Conservation (phyloP, 2,329 filamentous ascomycete genomes). For the Aureobasidium zeae region DNA sequence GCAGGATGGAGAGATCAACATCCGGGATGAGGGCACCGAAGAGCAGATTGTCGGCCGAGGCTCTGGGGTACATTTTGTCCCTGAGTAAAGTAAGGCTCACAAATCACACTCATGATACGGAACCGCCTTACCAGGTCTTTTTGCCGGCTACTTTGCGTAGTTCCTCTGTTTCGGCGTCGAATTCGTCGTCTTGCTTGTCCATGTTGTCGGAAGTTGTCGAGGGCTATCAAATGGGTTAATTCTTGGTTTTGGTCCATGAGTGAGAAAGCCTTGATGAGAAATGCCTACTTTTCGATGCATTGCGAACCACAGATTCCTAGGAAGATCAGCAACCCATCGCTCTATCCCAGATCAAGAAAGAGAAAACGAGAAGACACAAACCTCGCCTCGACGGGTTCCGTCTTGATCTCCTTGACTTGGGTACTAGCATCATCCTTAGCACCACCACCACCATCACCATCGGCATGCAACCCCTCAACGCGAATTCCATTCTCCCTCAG, state of each 20-base stretch:
- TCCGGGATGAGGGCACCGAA: conserved; percentile 39
- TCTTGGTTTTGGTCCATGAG: conserved; percentile 17
- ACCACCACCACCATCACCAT: neutral
- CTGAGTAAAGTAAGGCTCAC: too few species aligned
- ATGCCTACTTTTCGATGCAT: conserved; percentile 37
- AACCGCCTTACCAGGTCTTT: conserved; percentile 41
- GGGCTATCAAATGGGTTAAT: too few species aligned
- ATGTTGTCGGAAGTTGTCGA: too few species aligned
- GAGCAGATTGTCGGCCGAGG: conserved; percentile 41
- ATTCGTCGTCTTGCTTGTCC: conserved; percentile 1
- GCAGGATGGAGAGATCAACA: conserved; percentile 42
- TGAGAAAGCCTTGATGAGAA: neutral
- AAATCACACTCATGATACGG: too few species aligned
- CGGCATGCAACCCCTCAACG: conserved; percentile 54
- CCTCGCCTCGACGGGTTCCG: conserved; percentile 19
- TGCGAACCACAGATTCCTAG: conserved; percentile 41
- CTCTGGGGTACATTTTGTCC: conserved; percentile 33
- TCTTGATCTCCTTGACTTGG: conserved; percentile 16
- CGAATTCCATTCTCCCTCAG: conserved; percentile 56
- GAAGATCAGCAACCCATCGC: too few species aligned
- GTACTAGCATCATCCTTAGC: conserved; percentile 7
- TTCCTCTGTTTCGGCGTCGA: conserved; percentile 25
- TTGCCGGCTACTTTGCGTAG: conserved; percentile 33
- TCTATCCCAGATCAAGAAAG: too few species aligned
- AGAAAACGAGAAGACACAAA: neutral